phyloP scores from a whole-genome alignment of 306 rosid species.

The Gleditsia sinensis region DNA sequence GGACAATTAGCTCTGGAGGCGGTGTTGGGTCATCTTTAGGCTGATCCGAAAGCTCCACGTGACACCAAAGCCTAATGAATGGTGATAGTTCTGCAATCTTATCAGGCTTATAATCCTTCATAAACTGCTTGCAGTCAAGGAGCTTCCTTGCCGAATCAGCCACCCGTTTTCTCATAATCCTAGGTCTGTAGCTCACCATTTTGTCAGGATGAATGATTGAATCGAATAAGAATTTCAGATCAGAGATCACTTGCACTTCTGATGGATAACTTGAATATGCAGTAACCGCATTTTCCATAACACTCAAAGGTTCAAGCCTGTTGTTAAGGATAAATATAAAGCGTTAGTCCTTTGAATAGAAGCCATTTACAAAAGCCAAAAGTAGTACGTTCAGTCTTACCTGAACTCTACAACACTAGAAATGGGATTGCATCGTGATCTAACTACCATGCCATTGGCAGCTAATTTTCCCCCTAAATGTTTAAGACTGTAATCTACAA shows the following conservation, averaged over 20 bases:
- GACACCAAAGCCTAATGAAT: slow-evolving; percentile 59
- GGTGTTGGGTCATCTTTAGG: slow-evolving; percentile 53
- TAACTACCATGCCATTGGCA: slow-evolving; percentile 51
- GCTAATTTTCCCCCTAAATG: slow-evolving; percentile 57
- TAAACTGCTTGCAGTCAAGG: slow-evolving; percentile 75
- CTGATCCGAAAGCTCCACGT: slow-evolving; percentile 61
- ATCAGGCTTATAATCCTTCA: slow-evolving; percentile 57
- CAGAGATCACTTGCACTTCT: slow-evolving; percentile 48
- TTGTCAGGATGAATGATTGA: slow-evolving; percentile 63
- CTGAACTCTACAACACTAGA: slow-evolving; percentile 60
- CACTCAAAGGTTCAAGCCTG: slow-evolving; percentile 52
- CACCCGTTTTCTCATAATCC: slow-evolving; percentile 37
- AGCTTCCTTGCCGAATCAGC: slow-evolving; percentile 66
- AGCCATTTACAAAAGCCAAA: background rate
- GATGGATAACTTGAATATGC: slow-evolving; percentile 43
- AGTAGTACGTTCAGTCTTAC: slow-evolving; percentile 32
- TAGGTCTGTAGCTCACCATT: slow-evolving; percentile 43
- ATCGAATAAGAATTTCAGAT: slow-evolving; percentile 51
- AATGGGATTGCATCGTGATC: slow-evolving; percentile 48
- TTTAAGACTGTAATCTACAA: slow-evolving; percentile 63
- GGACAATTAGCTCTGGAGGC: slow-evolving; percentile 61
- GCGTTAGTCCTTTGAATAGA: background rate
- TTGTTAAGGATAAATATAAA: background rate
- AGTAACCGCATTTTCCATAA: slow-evolving; percentile 18
- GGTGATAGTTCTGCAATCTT: slow-evolving; percentile 14